phyloP scores from a whole-genome alignment of 2,329 filamentous ascomycete species.

The Nigrospora osmanthi region DNA sequence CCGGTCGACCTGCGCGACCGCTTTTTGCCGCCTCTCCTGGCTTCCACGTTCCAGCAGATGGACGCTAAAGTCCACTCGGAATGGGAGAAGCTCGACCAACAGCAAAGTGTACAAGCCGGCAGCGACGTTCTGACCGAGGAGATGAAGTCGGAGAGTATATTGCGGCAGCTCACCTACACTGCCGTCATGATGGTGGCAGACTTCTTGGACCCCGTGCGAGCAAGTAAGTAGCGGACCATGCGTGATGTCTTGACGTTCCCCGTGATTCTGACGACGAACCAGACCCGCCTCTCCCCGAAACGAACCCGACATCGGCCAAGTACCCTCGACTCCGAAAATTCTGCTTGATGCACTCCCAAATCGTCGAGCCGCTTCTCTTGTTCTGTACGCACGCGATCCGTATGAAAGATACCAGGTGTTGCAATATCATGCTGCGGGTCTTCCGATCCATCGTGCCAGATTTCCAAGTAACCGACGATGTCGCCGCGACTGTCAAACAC shows the following conservation, averaged over 20 bases:
- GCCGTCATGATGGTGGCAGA: conserved; percentile 88
- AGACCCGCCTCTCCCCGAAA: conserved; percentile 8
- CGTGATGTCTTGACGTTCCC: neutral
- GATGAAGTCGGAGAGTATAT: conserved; percentile 96
- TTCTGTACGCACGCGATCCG: conserved; percentile 88
- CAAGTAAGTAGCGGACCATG: conserved; percentile 37
- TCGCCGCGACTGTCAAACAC: too few species aligned
- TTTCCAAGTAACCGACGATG: conserved; percentile 38
- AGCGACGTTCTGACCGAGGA: conserved; percentile 83
- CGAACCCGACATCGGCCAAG: conserved; percentile 17
- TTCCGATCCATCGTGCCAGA: conserved; percentile 78
- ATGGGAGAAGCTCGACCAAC: conserved; percentile 69
- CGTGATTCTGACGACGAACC: conserved; percentile 19
- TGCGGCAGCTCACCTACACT: conserved; percentile 86
- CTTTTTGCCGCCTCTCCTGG: conserved; percentile 79
- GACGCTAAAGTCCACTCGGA: conserved; percentile 81
- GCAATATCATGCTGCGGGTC: conserved; percentile 77
- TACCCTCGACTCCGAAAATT: conserved; percentile 68
- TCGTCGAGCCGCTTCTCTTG: conserved; percentile 81
- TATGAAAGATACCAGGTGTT: conserved; percentile 84
- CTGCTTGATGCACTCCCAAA: conserved; percentile 66
- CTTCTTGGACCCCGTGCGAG: conserved; percentile 69
- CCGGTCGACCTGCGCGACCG: conserved; percentile 67
- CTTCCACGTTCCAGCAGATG: conserved; percentile 76
- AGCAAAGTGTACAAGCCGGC: conserved; percentile 54